Evolutionary conservation across 2,329 filamentous ascomycete genomes (phyloP), one percentile per base, ranked within the genome.

Genomic region (Fusarium chaquense): DNA sequence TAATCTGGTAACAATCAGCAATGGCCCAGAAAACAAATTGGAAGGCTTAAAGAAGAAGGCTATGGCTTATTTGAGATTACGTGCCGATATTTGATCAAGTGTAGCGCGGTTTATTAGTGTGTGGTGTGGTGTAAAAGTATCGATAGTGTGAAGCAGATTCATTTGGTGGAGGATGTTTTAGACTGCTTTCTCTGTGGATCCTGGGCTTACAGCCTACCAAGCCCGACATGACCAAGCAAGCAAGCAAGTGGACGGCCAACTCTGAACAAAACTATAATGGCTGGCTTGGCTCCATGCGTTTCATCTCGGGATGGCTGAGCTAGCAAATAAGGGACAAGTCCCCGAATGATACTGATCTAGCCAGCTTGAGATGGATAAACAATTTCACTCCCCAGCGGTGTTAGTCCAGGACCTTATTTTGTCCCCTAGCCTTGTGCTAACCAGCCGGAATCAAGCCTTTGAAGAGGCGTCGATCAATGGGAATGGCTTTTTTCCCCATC

Each of bases 141-240:
- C 46, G 45, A 70, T 70, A 66, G 65, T 45, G 53, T 40, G 26
- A 45, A 50, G 45, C 35, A 28, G 43, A 59, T 67, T 70, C 66
- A 67, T 58, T 70, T 64, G 38, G 58, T 70, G 50, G 67, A 47
- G 45, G 28, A 35, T 46, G 45, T 46, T 70, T 70, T 70, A 67
- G 63, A 26, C 35, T 56, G 45, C 20, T 49, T 58, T 67, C 35
- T 43, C 35, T 47, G 65, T 68, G 65, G 65, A 44, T 26, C 58
- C 45, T 60, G 26, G 22, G 22, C 33, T 41, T 64, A 35, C 38
- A 65, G 32, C 52, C 45, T 40, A 45, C 45, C 33, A 61, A 61
- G 50, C 30, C 60, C 38, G 22, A 45, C 40, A 28, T 61, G 54
- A 54, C 30, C 53, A 35, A 33, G 28, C 40, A 38, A 49, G 28